phyloP scores from a whole-genome alignment of 2,329 filamentous ascomycete genomes.

The Arthrobotrys musiformis region DNA sequence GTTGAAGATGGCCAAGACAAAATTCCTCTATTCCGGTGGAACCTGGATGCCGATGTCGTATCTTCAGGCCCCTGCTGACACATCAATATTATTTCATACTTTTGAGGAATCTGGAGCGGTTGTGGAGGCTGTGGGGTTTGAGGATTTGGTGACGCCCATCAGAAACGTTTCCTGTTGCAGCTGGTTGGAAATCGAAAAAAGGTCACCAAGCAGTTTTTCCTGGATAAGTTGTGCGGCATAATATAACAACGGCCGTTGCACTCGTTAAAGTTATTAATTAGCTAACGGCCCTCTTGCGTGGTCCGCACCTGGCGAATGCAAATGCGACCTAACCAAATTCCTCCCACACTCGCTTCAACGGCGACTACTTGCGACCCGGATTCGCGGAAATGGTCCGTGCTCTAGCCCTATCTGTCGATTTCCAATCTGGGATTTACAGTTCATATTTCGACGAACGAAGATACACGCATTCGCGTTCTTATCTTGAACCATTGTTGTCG shows the following conservation, averaged over 20 bases:
- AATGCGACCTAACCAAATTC: background rate
- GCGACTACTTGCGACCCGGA: constrained; percentile 13
- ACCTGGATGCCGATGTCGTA: constrained; percentile 15
- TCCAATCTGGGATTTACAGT: background rate
- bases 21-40: background rate
- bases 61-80: constrained; percentile 10
- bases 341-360: constrained; percentile 7
- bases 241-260: background rate
- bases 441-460: no score
- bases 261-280: background rate
- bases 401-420: background rate
- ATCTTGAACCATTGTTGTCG: background rate
- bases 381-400: constrained; percentile 16
- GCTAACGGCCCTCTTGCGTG: constrained; percentile 2
- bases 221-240: constrained; percentile 23
- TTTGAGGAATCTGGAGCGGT: background rate
- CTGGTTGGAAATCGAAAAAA: background rate
- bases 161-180: constrained; percentile 5
- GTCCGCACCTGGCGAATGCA: constrained; percentile 1
- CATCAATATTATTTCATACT: constrained; percentile 10
- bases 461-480: no score
- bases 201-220: background rate
- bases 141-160: background rate
- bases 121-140: constrained; percentile 33
- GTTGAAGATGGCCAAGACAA: constrained; percentile 19